phyloP scores from a whole-genome alignment of 306 rosid species.

The Albizia julibrissin region DNA sequence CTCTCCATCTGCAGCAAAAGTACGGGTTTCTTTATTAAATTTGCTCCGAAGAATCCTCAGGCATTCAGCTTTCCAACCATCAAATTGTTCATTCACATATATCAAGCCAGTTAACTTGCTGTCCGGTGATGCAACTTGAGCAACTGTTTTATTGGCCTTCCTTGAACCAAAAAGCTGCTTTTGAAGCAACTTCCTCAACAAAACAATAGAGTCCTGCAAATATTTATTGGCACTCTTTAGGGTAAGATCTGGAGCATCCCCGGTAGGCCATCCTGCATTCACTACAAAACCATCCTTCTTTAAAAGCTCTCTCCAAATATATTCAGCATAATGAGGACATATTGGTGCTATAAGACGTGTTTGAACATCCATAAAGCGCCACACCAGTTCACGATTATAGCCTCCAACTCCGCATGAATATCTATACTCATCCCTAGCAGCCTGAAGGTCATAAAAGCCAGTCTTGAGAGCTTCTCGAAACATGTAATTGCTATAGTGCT shows the following conservation, averaged over 20 bases:
- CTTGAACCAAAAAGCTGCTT: conserved; percentile 79
- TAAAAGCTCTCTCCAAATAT: conserved; percentile 79
- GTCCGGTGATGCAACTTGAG: conserved; percentile 57
- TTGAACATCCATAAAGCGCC: conserved; percentile 90
- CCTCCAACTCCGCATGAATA: conserved; percentile 82
- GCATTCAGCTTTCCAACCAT: conserved; percentile 92
- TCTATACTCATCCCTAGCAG: conserved; percentile 92
- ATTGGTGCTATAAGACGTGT: conserved; percentile 87
- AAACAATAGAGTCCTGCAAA: conserved; percentile 77
- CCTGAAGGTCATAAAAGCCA: conserved; percentile 88
- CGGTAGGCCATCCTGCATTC: conserved; percentile 88
- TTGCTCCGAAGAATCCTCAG: conserved; percentile 62
- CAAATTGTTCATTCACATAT: conserved; percentile 78
- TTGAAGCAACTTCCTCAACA: conserved; percentile 87
- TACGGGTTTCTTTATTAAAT: conserved; percentile 46
- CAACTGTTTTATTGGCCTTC: conserved; percentile 60
- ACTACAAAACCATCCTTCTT: conserved; percentile 83
- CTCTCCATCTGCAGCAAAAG: conserved; percentile 59
- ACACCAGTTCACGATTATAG: conserved; percentile 64
- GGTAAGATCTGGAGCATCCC: conserved; percentile 69
- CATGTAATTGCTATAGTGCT: conserved; percentile 71
- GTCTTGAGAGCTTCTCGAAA: conserved; percentile 88
- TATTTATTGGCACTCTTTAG: conserved; percentile 81
- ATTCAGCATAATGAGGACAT: conserved; percentile 91
- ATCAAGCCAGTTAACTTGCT: conserved; percentile 57